Base-by-base conservation (phyloP, 768 basidiomycete genomes). In the Lentinula edodes region DNA sequence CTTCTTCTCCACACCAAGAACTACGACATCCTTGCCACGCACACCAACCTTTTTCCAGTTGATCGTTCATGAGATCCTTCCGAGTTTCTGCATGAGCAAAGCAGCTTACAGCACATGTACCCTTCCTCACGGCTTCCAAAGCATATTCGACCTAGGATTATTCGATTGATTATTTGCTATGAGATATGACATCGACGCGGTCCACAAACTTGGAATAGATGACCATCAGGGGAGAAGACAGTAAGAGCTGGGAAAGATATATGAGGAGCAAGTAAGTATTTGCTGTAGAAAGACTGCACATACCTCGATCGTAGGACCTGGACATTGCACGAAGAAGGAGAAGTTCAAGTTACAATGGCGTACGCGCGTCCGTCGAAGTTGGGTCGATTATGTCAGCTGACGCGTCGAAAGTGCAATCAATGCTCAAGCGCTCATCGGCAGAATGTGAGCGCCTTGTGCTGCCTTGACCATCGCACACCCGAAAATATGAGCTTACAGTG, bases 1-100 rank as follows among this genome's bases (percentile, higher is more conserved):
- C 76, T 98, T 98, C 91, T 98, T 98, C 82, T 99, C 97, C 35
- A 98, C 96, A 54, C 96, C 97, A 28, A 99, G 81, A 4, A 99
- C 93, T 2, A 98, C 97, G 34, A 95, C 91, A 67, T 95, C 89
- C 71, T 90, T 88, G 67, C 97, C 97, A 65, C 93, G 87, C 39
- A 98, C 94, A 58, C 97, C 97, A 64, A 98, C 95, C 95, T 97
- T 62, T 7, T 61, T 48, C 16, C 10, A 15, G 16, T 39, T 8
- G 18, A 38, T 54, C n/a, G 8, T 38, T 52, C 5, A 39, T 38
- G 39, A 41, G 9, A 28, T 28, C 28, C 28, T 8, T 54, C 0
- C 13, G 16, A 28, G 20, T 15, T 41, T 6, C 36, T 8, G 20
- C 8, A 56, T 1, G 23, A 43, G 28, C 28, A 23, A 32, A 38